Base-by-base conservation (phyloP, 2,329 filamentous ascomycete species). In the Tolypocladium album region DNA sequence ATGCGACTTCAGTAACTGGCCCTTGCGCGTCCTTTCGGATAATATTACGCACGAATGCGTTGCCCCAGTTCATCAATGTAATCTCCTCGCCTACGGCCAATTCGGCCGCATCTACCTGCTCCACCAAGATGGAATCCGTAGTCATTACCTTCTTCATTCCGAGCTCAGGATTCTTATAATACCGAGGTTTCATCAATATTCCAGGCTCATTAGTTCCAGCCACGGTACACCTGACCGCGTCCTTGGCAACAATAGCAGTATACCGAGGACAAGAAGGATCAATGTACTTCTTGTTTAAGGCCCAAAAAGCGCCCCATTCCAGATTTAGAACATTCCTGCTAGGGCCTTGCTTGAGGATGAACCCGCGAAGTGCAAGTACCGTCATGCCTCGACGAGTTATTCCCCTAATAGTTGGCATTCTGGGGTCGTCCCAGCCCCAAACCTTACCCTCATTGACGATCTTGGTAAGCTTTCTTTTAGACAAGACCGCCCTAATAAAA, bases 401-500 rank as follows among this genome's bases (percentile, higher is more conserved):
- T 69, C 88, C 88, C 34, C 88, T 82, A 50, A 90, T 86, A 17
- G 88, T 91, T 8, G 88, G 88, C 87, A 91, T 90, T 55, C 88
- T 84, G 13, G 88, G 88, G 70, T 91, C 88, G 66, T 91, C 89
- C 90, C 90, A 94, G 64, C 90, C 90, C 81, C 84, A 88, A 53
- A 94, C 90, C 60, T 83, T 82, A 61, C 88, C 88, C 36, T 83
- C 79, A 58, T 92, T 88, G 57, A 94, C 90, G 31, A 93, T 82
- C 78, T 90, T 91, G 62, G 89, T 89, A 42, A 94, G 83, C 78
- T 93, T 94, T 61, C 90, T 86, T 81, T 94, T 94, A 58, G 89
- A 93, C 22, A 94, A 78, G 72, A 93, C 88, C 1, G 90, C 93
- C 67, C 83, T 81, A 74, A 92, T 84, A 69, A 94, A 93, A 81